phyloP scores from a whole-genome alignment of 2,329 filamentous ascomycete species.

The Septoria linicola region DNA sequence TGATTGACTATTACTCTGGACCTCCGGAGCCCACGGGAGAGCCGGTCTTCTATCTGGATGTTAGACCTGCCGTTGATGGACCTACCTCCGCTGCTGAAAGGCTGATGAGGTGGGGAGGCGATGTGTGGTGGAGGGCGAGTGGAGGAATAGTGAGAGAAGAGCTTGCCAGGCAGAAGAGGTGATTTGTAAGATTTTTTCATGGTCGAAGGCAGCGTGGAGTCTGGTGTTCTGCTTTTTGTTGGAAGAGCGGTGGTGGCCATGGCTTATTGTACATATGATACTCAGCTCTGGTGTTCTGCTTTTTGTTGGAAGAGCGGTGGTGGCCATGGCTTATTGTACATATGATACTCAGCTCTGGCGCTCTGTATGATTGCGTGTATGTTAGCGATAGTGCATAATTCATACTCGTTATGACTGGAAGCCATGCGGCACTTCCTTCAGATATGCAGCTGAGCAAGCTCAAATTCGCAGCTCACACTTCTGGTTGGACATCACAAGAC shows the following conservation, averaged over 20 bases:
- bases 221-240: not conserved
- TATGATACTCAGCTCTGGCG: not conserved
- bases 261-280: not conserved
- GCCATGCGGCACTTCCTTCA: not conserved
- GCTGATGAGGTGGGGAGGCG: slow-evolving; percentile 82
- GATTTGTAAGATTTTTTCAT: not conserved
- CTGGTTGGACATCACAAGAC: too few species aligned
- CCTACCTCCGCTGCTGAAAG: slow-evolving; percentile 79
- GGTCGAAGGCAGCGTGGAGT: not conserved
- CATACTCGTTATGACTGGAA: not conserved
- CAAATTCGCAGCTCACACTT: too few species aligned
- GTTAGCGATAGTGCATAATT: not conserved
- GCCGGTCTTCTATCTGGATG: slow-evolving; percentile 93
- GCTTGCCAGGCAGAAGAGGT: slow-evolving; percentile 34
- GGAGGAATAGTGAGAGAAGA: slow-evolving; percentile 64
- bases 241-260: not conserved
- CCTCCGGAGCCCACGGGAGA: slow-evolving; percentile 80
- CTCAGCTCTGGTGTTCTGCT: not conserved
- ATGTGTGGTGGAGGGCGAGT: slow-evolving; percentile 88
- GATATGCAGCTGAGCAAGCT: too few species aligned
- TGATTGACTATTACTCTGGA: slow-evolving; percentile 70
- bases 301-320: not conserved
- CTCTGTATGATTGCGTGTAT: not conserved
- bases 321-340: not conserved
- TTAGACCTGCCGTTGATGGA: slow-evolving; percentile 81